phyloP scores from a whole-genome alignment of 371 early-diverging fungal genomes.

The Choanephora cucurbitarum region DNA sequence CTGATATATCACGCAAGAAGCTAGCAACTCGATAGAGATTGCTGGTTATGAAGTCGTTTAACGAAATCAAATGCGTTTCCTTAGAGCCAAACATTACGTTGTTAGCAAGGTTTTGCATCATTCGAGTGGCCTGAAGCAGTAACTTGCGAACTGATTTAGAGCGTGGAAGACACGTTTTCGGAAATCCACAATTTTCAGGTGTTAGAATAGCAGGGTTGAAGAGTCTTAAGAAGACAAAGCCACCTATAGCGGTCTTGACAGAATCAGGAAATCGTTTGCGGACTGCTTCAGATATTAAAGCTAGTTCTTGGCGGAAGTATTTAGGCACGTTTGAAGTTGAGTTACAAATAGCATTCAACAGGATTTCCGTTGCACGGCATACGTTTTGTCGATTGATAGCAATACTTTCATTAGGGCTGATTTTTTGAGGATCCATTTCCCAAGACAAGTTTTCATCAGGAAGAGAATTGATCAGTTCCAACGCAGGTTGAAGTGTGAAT shows the following conservation, averaged over 20 bases:
- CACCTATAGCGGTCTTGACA: conserved; percentile 82
- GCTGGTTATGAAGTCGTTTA: conserved; percentile 79
- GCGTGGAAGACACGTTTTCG: conserved; percentile 40
- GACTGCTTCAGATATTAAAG: conserved; percentile 71
- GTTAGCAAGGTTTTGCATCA: conserved; percentile 94
- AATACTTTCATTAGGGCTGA: conserved; percentile 57
- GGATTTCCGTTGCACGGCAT: conserved; percentile 64
- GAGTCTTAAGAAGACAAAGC: conserved; percentile 90
- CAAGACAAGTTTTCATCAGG: conserved; percentile 46
- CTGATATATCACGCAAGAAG: conserved; percentile 60
- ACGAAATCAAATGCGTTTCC: conserved; percentile 83
- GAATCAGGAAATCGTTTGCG: conserved; percentile 81
- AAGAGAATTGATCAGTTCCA: conserved; percentile 50
- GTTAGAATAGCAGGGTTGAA: conserved; percentile 92
- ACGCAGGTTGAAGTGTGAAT: conserved; percentile 72
- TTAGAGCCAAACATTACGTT: conserved; percentile 92
- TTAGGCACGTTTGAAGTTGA: conserved; percentile 70
- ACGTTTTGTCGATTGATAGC: conserved; percentile 75
- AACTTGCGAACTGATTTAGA: conserved; percentile 77
- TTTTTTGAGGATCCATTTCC: conserved; percentile 82
- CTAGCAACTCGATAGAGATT: conserved; percentile 64
- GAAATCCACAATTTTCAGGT: conserved; percentile 63
- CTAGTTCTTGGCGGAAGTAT: conserved; percentile 76
- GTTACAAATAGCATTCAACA: conserved; percentile 80
- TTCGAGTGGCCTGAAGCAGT: conserved; percentile 86